Base-by-base conservation (phyloP, 805 yeast species). In the Candida broadrunensis region DNA sequence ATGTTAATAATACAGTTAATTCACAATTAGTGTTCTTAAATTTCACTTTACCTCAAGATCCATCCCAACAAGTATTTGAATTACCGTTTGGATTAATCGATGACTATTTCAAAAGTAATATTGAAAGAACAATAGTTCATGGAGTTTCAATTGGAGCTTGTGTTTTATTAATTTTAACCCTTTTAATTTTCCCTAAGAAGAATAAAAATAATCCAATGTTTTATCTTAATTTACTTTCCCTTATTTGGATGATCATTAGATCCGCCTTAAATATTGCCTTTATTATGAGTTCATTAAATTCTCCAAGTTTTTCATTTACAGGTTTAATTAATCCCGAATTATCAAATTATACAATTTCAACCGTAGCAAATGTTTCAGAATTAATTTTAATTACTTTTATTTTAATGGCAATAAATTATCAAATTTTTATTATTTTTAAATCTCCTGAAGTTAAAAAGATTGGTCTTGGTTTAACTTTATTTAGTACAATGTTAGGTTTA, bases 371-470 rank as follows among this genome's bases (percentile, higher is more conserved):
- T 50, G 70, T 80, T 3, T 61, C 85, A 42, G 81, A 81, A 47
- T 70, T 81, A 4, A 45, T 88, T 11, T 61, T 88, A 33, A 73
- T 87, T 15, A 63, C 72, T 0, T 65, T 78, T 8, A 77, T 90
- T 39, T 85, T 88, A 58, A 46, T 66, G 0, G 82, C 93, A 0
- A 62, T 91, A 53, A 70, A 81, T 2, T 80, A 80, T 55, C 98
- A 91, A 63, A 77, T 85, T 7, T 73, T 70, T 46, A 76, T 84
- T 24, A 80, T 93, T 37, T 87, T 87, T 65, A 72, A 76, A 41
- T 69, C 77, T n/a, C 78, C 81, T 15, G 72, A 71, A n/a, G 64
- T 73, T 23, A 68, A 64, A 31, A 59, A 51, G 20, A 44, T 76
- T 26, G 77, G 81, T 1, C 41, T 57, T 29, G 5, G 61, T 0